Evolutionary conservation across 768 basidiomycete species (phyloP).

Genomic region (Russula ochroleuca): DNA sequence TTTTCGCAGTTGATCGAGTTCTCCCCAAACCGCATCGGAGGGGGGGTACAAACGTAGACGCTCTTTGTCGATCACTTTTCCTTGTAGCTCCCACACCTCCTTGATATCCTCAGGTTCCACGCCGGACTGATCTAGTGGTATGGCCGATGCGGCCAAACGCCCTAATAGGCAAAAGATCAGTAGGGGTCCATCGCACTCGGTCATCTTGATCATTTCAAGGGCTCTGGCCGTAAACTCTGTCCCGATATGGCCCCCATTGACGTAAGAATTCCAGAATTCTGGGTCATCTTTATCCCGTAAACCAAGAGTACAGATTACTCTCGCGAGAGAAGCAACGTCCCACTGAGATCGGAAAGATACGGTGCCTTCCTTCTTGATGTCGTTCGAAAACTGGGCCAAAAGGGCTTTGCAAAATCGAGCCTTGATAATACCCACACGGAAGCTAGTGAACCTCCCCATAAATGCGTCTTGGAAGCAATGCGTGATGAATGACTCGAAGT

Average conservation of each 20-base stretch:
- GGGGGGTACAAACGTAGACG: neutral
- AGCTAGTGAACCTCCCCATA: neutral
- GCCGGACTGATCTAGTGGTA: neutral
- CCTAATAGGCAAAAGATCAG: constrained; percentile 15
- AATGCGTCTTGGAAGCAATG: constrained; percentile 8
- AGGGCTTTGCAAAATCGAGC: constrained; percentile 6
- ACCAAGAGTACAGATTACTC: constrained; percentile 3
- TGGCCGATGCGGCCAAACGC: neutral
- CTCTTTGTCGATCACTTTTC: constrained; percentile 5
- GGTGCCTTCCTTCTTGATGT: neutral
- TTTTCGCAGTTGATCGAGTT: neutral
- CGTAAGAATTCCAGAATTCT: constrained; percentile 5
- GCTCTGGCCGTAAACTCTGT: constrained; percentile 10
- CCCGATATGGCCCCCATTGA: constrained; percentile 2
- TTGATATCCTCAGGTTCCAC: neutral
- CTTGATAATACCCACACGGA: constrained; percentile 7
- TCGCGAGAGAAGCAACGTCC: constrained; percentile 17
- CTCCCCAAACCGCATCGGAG: constrained; percentile 1
- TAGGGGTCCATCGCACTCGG: constrained; percentile 10
- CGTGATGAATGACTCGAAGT: constrained; percentile 11
- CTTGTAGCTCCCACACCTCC: constrained; percentile 8
- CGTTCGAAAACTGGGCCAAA: constrained; percentile 2
- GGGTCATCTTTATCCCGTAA: neutral
- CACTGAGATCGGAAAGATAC: constrained; percentile 13
- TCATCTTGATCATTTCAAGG: neutral